phyloP scores from a whole-genome alignment of 1,139 yeast species.

The Eremothecium gossypii region DNA sequence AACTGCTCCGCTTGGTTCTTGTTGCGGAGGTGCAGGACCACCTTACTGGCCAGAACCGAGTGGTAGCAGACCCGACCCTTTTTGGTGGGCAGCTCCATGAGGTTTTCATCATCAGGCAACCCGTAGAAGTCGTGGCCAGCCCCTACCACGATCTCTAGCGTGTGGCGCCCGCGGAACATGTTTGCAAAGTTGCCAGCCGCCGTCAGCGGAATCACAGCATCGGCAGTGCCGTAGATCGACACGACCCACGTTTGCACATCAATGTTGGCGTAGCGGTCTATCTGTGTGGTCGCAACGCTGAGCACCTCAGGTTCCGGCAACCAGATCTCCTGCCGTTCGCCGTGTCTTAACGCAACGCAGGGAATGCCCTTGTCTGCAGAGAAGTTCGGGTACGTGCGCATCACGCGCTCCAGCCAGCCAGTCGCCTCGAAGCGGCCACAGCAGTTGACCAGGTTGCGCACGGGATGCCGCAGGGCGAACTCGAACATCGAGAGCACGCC shows the following conservation, averaged over 20 bases:
- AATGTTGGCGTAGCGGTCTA: slow-evolving; percentile 36
- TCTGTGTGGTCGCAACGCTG: slow-evolving; percentile 45
- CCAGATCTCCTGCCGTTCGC: slow-evolving; percentile 35
- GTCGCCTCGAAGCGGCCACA: slow-evolving; percentile 51
- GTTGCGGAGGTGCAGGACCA: slow-evolving; percentile 45
- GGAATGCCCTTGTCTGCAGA: slow-evolving; percentile 32
- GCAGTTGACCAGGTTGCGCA: slow-evolving; percentile 64
- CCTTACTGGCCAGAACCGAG: slow-evolving; percentile 41
- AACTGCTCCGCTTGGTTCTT: slow-evolving; percentile 47
- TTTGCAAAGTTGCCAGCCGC: slow-evolving; percentile 57
- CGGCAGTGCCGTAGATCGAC: slow-evolving; percentile 64
- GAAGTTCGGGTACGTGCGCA: slow-evolving; percentile 29
- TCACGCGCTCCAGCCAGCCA: slow-evolving; percentile 28
- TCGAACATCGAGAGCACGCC: slow-evolving; percentile 71
- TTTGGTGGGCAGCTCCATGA: slow-evolving; percentile 37
- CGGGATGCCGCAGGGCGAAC: slow-evolving; percentile 42
- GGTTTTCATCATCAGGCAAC: slow-evolving; percentile 29
- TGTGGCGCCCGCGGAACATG: slow-evolving; percentile 48
- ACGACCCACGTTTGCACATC: slow-evolving; percentile 45
- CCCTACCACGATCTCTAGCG: slow-evolving; percentile 46
- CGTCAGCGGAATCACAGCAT: slow-evolving; percentile 51
- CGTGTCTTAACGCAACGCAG: slow-evolving; percentile 41
- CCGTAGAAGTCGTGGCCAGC: slow-evolving; percentile 85
- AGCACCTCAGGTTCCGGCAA: slow-evolving; percentile 46
- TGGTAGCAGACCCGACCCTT: slow-evolving; percentile 50